Conservation (phyloP, 2,329 filamentous ascomycete species). For the Diaporthe longicolla region DNA sequence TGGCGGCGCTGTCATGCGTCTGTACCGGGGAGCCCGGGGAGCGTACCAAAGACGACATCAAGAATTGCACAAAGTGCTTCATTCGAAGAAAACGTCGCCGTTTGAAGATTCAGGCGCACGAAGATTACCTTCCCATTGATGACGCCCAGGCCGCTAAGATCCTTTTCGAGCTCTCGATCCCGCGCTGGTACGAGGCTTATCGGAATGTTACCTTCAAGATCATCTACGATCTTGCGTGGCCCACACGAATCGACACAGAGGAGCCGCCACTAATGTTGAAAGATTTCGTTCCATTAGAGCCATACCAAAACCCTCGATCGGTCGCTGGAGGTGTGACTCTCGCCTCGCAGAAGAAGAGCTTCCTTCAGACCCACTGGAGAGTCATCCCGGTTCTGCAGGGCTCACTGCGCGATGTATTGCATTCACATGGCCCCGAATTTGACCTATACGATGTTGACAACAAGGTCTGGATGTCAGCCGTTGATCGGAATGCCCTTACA, state of each 20-base stretch:
- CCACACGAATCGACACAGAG: background rate
- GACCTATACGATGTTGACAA: slow-evolving; percentile 8
- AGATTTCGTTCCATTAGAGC: slow-evolving; percentile 42
- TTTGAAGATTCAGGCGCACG: slow-evolving; percentile 56
- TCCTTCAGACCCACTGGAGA: slow-evolving; percentile 35
- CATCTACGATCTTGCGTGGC: slow-evolving; percentile 49
- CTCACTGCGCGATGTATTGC: slow-evolving; percentile 13
- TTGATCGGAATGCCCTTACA: slow-evolving; percentile 48
- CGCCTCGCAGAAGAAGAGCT: slow-evolving; percentile 29
- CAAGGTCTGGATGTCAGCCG: slow-evolving; percentile 12
- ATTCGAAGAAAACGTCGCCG: slow-evolving; percentile 47
- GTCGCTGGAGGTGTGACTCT: slow-evolving; percentile 5
- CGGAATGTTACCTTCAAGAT: slow-evolving; percentile 59
- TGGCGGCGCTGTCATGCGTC: slow-evolving; percentile 51
- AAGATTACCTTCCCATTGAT: slow-evolving; percentile 55
- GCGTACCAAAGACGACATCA: slow-evolving; percentile 28
- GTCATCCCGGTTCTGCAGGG: slow-evolving; percentile 3
- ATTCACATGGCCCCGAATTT: slow-evolving; percentile 24
- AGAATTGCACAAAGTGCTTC: slow-evolving; percentile 48
- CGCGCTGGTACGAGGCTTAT: slow-evolving; percentile 53
- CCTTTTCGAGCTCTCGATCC: slow-evolving; percentile 59
- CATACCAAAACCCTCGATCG: slow-evolving; percentile 24
- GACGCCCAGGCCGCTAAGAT: slow-evolving; percentile 48
- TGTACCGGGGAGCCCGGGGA: slow-evolving; percentile 46
- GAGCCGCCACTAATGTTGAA: slow-evolving; percentile 39